Base-by-base conservation (phyloP, 2,329 filamentous ascomycete species). In the Fusarium tuaranense region DNA sequence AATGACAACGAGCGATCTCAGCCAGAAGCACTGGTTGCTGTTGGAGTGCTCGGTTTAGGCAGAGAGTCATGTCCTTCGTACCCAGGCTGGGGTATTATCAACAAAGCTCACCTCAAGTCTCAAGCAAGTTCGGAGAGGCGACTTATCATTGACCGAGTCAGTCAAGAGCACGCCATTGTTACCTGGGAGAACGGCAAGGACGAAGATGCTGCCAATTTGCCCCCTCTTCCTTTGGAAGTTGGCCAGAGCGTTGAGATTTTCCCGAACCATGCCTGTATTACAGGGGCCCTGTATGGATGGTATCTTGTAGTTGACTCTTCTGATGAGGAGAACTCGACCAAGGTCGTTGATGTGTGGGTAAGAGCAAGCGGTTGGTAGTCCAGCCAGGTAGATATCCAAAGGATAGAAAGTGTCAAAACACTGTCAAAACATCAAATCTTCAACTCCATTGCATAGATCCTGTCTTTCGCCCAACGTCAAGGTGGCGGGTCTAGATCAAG, bases 201-300 rank as follows among this genome's bases (percentile, higher is more conserved):
- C 6, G 57, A 20, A 14, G 36, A 63, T 4, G 5, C 25, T 1
- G 27, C 30, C 0, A 13, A n/a, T 0, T 4, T 69, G 0, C 60
- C 64, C 0, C 62, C 73, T 1, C 78, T 88, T 12, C 82, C 84
- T 3, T 76, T 92, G 36, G 73, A 81, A 7, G 81, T 92, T 59
- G 90, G 80, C 0, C 76, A 82, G 6, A 74, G 46, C 2, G 71
- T 82, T 1, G 80, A 86, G 65, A 82, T 92, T 0, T 92, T 88
- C 81, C 90, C 91, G 0, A 92, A 92, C 68, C 91, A 93, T 81
- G 89, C 91, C 5, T 93, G 91, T 76, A 88, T 92, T 46, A 87
- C 90, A 0, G 88, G 89, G 0, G 88, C 88, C 1, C 84, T 88
- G 60, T 91, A 90, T 78, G 89, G 87, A 0, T 92, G 88, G 87